Conservation (phyloP, 164 flowering plant species). For the Sedum album region DNA sequence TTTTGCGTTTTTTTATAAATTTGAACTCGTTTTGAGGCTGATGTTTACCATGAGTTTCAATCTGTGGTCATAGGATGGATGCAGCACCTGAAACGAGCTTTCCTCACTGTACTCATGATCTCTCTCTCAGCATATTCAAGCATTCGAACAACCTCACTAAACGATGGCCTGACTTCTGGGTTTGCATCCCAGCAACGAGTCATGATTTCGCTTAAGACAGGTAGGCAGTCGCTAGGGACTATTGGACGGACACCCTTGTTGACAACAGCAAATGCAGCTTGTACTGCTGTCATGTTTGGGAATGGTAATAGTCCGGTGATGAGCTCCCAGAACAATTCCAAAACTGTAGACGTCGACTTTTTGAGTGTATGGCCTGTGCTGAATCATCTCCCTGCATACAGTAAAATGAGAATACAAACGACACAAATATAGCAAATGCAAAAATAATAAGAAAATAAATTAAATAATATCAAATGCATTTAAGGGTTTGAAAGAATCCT, state of each 20-base stretch:
- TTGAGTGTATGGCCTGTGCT: slow-evolving; percentile 1
- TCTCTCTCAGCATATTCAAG: background rate
- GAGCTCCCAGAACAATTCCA: slow-evolving; percentile 2
- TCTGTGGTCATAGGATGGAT: background rate
- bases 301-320: background rate
- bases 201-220: background rate
- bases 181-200: background rate
- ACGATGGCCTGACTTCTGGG: background rate
- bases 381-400: background rate
- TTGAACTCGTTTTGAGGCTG: no score
- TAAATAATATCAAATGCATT: no score
- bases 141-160: background rate
- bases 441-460: no score
- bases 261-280: background rate
- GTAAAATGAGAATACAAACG: background rate
- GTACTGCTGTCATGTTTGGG: slow-evolving; percentile 2
- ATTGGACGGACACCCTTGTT: background rate
- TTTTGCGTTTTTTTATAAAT: background rate
- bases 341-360: background rate
- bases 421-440: no score
- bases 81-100: slow-evolving; percentile 1
- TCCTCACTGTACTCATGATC: background rate
- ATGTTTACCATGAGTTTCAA: background rate
- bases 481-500: background rate
- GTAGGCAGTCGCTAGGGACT: background rate